Evolutionary conservation across 2,329 filamentous ascomycete genomes (phyloP).

Genomic region (Talaromyces atroroseus): DNA sequence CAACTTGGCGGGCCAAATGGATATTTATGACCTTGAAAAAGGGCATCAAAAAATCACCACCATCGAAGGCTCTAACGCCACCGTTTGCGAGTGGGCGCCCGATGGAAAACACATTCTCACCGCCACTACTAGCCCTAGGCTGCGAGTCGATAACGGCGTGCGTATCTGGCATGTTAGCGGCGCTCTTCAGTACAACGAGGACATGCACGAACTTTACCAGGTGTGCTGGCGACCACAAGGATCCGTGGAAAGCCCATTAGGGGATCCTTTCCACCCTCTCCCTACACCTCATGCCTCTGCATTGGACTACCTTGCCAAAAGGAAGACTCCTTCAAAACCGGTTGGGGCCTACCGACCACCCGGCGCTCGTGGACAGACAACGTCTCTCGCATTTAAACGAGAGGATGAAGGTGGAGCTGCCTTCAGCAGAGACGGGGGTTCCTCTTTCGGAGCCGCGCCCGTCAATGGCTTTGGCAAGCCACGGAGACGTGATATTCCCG

Average conservation of each 20-base stretch:
- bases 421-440: constrained; percentile 71
- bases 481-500: constrained; percentile 74
- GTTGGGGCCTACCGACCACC: constrained; percentile 95
- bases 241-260: constrained; percentile 54
- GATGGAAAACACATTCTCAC: constrained; percentile 95
- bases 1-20: constrained; percentile 94
- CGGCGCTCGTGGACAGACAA: constrained; percentile 80
- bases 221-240: constrained; percentile 79
- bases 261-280: constrained; percentile 67
- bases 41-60: constrained; percentile 89
- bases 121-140: constrained; percentile 90
- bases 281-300: constrained; percentile 80
- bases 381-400: constrained; percentile 91
- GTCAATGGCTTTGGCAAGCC: constrained; percentile 75
- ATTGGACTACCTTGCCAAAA: constrained; percentile 70
- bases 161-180: constrained; percentile 92
- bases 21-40: constrained; percentile 93
- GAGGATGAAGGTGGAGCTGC: constrained; percentile 94
- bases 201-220: constrained; percentile 90
- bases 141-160: constrained; percentile 94
- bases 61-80: constrained; percentile 92
- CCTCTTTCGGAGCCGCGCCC: constrained; percentile 48
- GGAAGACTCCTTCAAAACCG: constrained; percentile 93
- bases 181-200: constrained; percentile 87
- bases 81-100: constrained; percentile 94